Evolutionary conservation across 352 stramenopile species (phyloP).

Genomic region (Phytophthora tubulina): DNA sequence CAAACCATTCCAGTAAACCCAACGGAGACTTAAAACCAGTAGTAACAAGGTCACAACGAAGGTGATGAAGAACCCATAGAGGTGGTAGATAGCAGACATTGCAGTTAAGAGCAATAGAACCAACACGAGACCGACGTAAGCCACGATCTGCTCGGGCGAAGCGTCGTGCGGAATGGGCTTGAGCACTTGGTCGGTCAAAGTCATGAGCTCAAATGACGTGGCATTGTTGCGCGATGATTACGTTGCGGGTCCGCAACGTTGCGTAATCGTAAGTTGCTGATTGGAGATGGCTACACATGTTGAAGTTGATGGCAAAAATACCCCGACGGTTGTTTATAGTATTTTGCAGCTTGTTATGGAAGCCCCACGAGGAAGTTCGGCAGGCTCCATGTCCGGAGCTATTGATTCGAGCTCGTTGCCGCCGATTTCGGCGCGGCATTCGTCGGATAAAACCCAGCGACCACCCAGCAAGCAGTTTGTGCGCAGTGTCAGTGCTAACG

Average conservation of each 20-base stretch:
- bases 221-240: background rate
- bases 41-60: conserved; percentile 29
- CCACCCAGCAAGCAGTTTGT: conserved; percentile 20
- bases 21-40: conserved; percentile 44
- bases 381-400: background rate
- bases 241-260: background rate
- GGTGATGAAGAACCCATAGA: conserved; percentile 39
- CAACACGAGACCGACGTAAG: conserved; percentile 11
- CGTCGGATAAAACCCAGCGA: conserved; percentile 22
- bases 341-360: conserved; percentile 9
- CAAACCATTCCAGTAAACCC: conserved; percentile 71
- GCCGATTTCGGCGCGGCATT: conserved; percentile 16
- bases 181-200: conserved; percentile 35
- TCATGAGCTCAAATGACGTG: conserved; percentile 21
- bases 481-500: background rate
- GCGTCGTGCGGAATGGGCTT: conserved; percentile 57
- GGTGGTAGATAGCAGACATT: conserved; percentile 28
- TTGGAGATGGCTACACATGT: background rate
- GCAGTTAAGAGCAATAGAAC: conserved; percentile 11
- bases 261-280: background rate
- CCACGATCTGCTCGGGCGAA: conserved; percentile 43
- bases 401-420: conserved; percentile 30
- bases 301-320: conserved; percentile 17
- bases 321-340: background rate
- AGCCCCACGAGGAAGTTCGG: conserved; percentile 2